Evolutionary conservation across 1,139 yeast genomes (phyloP), one percentile per base, ranked within the genome.

Genomic region (Pneumocystis murina): DNA sequence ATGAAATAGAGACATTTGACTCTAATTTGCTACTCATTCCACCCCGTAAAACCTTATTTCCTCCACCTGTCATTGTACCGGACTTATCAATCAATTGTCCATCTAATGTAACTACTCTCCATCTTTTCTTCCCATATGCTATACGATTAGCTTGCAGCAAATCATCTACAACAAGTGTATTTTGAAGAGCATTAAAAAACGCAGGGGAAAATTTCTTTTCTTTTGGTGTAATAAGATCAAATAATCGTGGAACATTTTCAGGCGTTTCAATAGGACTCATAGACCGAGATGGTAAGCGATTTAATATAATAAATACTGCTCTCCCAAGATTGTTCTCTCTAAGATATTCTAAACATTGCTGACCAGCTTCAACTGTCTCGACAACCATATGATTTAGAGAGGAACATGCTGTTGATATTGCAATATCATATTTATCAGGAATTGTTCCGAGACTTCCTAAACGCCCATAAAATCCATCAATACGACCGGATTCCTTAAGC

Each of bases 51-150:
- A 82, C 83, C 60, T 80, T 77, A 61, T 80, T 82, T 63, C 97
- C 97, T 75, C 99, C 99, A 70, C 99, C 99, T 62, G 95, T 84
- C 86, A 94, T 86, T 1, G 97, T 87, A 74, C 99, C 99, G 1
- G 96, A 87, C n/a, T 86, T 84, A 71, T 91, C 97, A 65, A 94
- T 92, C 41, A 92, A 78, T 70, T 89, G 87, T 39, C 99, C 99
- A 74, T 88, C 96, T 17, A 90, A 75, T 0, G 98, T 89, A 0
- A 94, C 98, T 14, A 91, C 97, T 70, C 95, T 82, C 80, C 84
- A 88, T 67, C 96, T 78, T 67, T 79, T 82, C 2, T 79, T 76
- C 1, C 97, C 96, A 76, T 86, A 92, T 0, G 98, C 97, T 55
- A 92, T 95, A 59, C 81, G 76, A 68, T 89, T 85, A 0, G 98